Evolutionary conservation across 768 basidiomycete species (phyloP).

Genomic region (Suillus subluteus): DNA sequence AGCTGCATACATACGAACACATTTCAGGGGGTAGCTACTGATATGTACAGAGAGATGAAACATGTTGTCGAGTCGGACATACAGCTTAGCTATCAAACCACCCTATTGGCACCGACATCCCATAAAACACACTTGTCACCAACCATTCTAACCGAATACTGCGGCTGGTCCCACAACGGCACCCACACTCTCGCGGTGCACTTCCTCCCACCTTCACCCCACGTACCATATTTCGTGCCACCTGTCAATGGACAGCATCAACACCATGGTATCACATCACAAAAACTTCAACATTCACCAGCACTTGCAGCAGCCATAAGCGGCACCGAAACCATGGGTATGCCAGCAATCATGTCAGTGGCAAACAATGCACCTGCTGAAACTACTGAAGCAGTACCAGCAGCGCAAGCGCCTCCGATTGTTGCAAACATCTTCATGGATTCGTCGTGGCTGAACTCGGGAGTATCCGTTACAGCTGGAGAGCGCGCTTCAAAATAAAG

Average conservation of each 20-base stretch:
- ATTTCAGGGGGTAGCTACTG: too few relatives aligned
- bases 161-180: background rate
- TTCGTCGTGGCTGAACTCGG: slow-evolving; percentile 20
- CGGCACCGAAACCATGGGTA: background rate
- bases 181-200: background rate
- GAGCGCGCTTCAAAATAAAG: slow-evolving; percentile 22
- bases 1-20: too few relatives aligned
- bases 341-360: background rate
- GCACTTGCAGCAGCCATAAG: background rate
- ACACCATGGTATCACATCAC: background rate
- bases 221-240: background rate
- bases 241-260: background rate
- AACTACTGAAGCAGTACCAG: slow-evolving; percentile 16
- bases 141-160: background rate
- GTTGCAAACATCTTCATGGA: slow-evolving; percentile 25
- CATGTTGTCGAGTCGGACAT: too few relatives aligned
- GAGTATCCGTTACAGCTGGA: slow-evolving; percentile 11
- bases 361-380: background rate
- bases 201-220: background rate
- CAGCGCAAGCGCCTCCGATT: background rate
- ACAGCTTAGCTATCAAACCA: background rate
- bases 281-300: background rate
- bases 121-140: background rate
- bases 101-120: background rate
- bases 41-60: too few relatives aligned